A percentile compares a stretch with the other conserved stretches of the same genome.
These are phyloP conservation scores for Diaporthe citri DNA, from an alignment of 2,329 filamentous ascomycete species.

Conservation along the genomic window DNA sequence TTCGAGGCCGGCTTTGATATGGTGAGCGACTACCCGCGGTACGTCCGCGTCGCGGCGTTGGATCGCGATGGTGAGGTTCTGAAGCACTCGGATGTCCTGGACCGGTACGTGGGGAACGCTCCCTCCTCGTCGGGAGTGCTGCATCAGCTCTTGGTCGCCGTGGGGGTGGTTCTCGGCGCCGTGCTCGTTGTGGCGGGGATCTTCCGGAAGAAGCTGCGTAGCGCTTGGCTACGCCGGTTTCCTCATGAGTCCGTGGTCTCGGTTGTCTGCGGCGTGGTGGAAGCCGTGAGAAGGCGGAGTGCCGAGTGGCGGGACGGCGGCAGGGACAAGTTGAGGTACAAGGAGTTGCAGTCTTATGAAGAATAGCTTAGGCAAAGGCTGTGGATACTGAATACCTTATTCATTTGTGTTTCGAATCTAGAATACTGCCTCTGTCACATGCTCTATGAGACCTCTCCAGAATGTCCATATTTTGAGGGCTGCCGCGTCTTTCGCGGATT, in stretches of 20 bases:
- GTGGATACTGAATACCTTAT: too few species aligned
- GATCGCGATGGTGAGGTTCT: slow-evolving; percentile 37
- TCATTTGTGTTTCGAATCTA: neutral
- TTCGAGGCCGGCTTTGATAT: slow-evolving; percentile 39
- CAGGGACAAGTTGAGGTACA: slow-evolving; percentile 13
- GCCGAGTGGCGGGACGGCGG: neutral
- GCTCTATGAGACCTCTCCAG: too few species aligned
- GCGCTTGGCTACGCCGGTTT: neutral
- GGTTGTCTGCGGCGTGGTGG: slow-evolving; percentile 5
- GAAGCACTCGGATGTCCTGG: slow-evolving; percentile 37
- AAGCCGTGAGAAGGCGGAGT: slow-evolving; percentile 11
- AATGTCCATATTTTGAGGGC: too few species aligned
- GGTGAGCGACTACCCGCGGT: slow-evolving; percentile 33
- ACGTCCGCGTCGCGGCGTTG: slow-evolving; percentile 39
- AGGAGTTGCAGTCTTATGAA: slow-evolving; percentile 28
- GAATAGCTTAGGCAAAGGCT: neutral
- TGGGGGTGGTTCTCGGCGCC: neutral
- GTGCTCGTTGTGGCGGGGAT: neutral
- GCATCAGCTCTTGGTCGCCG: neutral
- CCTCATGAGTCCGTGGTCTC: neutral
- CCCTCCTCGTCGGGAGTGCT: neutral
- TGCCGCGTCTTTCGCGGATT: too few species aligned
- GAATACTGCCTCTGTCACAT: too few species aligned
- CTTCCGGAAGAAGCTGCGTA: neutral
- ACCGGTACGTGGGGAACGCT: slow-evolving; percentile 39